A percentile compares a stretch with the other conserved stretches of the same genome.
Evolutionary conservation across 108 stramenopile species (phyloP).

Genomic region (Epipyxis sp.): DNA sequence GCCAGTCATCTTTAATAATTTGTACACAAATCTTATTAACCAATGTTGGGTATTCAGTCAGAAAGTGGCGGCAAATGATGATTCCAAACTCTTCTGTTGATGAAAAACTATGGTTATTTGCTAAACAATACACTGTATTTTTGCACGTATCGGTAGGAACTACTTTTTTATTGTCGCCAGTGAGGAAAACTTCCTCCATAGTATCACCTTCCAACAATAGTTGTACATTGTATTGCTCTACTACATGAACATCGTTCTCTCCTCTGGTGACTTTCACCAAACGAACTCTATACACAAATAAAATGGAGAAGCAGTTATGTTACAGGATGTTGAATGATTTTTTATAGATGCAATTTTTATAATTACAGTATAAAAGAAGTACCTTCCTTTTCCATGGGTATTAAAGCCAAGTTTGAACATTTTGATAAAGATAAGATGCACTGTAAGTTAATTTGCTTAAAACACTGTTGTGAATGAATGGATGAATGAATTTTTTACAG

Average conservation of each 20-base stretch:
- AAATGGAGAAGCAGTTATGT: too few relatives aligned
- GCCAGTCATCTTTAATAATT: slow-evolving; percentile 46
- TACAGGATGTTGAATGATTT: too few relatives aligned
- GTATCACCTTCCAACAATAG: slow-evolving; percentile 38
- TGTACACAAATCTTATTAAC: slow-evolving; percentile 34
- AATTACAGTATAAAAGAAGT: slow-evolving; percentile 39
- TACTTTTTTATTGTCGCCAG: slow-evolving; percentile 52
- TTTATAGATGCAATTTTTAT: neutral
- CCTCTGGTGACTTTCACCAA: neutral
- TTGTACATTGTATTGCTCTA: slow-evolving; percentile 46
- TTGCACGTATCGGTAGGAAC: slow-evolving; percentile 62
- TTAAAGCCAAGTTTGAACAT: slow-evolving; percentile 21
- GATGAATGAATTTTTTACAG: too few relatives aligned
- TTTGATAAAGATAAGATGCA: neutral
- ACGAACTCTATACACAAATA: neutral
- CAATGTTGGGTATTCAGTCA: slow-evolving; percentile 43
- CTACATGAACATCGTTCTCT: slow-evolving; percentile 7
- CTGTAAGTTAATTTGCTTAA: too few relatives aligned
- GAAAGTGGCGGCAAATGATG: slow-evolving; percentile 49
- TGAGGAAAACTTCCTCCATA: slow-evolving; percentile 40
- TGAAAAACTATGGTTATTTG: slow-evolving; percentile 42
- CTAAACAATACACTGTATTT: slow-evolving; percentile 57
- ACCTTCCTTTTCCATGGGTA: slow-evolving; percentile 54
- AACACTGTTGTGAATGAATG: too few relatives aligned
- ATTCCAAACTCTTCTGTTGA: slow-evolving; percentile 52